A percentile compares a stretch with the other conserved stretches of the same genome.
These are phyloP conservation scores for Coemansia sp. DNA, from an alignment of 192 early-diverging fungal genomes.

Conservation along the genomic window DNA sequence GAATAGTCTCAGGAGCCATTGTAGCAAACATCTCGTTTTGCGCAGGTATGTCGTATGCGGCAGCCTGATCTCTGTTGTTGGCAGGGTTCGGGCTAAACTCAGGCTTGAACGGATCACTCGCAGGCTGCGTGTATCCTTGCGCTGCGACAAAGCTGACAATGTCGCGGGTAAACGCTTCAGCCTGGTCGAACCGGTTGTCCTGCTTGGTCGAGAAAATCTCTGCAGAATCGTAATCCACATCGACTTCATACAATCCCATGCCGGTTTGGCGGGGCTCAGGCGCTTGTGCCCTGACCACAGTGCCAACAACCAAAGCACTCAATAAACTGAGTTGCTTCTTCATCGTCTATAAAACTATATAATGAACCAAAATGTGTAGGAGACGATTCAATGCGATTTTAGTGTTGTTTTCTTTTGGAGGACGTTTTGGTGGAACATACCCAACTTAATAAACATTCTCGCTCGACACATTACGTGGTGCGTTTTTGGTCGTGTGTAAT, in stretches of 20 bases:
- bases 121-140: constrained; percentile 23
- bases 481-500: not conserved
- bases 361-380: too few relatives aligned
- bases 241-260: constrained; percentile 11
- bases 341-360: not conserved
- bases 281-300: not conserved
- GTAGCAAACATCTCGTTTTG: constrained; percentile 19
- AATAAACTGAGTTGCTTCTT: constrained; percentile 2
- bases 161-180: constrained; percentile 36
- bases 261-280: not conserved
- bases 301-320: not conserved
- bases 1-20: constrained; percentile 31
- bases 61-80: constrained; percentile 7
- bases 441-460: not conserved
- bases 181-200: constrained; percentile 29
- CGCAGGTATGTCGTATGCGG: not conserved
- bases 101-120: not conserved
- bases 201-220: constrained; percentile 18
- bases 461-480: not conserved
- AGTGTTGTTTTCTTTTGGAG: not conserved
- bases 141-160: constrained; percentile 27
- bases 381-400: too few relatives aligned
- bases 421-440: not conserved
- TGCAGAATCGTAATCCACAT: constrained; percentile 26
- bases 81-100: not conserved